phyloP scores from a whole-genome alignment of 2,329 filamentous ascomycete species.

The Pestalotiopsis fici region DNA sequence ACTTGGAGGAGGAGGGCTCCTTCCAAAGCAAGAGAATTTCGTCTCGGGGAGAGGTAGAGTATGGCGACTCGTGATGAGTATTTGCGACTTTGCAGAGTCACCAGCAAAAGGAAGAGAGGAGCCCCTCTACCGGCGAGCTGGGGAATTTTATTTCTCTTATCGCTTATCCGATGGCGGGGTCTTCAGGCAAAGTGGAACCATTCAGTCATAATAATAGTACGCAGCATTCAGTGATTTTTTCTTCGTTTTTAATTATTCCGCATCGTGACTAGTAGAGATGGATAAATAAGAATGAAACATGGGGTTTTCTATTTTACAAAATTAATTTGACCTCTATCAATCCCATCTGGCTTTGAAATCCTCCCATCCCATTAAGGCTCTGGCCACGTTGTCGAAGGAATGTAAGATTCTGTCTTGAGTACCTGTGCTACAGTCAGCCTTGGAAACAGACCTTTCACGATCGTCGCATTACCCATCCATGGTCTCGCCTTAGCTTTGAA shows the following conservation, averaged over 20 bases:
- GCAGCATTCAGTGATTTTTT: neutral
- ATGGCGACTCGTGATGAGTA: neutral
- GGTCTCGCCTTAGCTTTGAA: neutral
- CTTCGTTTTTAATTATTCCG: too few species aligned
- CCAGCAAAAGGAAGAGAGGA: neutral
- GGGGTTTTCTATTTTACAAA: too few species aligned
- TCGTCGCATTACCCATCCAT: neutral
- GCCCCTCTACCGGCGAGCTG: slow-evolving; percentile 1
- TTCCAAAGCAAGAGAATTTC: neutral
- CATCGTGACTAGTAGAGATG: too few species aligned
- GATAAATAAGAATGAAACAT: too few species aligned
- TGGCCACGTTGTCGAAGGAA: neutral
- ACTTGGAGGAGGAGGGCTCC: neutral
- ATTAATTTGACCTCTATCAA: neutral
- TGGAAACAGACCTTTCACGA: neutral
- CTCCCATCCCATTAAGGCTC: neutral
- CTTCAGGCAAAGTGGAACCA: neutral
- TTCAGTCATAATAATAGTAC: neutral
- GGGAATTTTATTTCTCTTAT: slow-evolving; percentile 7
- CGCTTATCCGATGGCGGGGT: slow-evolving; percentile 6
- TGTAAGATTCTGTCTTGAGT: neutral
- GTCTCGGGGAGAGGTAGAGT: neutral
- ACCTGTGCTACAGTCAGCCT: neutral
- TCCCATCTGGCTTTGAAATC: neutral
- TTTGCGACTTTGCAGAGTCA: neutral